These are phyloP conservation scores for Mycena metata DNA, from an alignment of 768 basidiomycete genomes.

Conservation along the genomic window DNA sequence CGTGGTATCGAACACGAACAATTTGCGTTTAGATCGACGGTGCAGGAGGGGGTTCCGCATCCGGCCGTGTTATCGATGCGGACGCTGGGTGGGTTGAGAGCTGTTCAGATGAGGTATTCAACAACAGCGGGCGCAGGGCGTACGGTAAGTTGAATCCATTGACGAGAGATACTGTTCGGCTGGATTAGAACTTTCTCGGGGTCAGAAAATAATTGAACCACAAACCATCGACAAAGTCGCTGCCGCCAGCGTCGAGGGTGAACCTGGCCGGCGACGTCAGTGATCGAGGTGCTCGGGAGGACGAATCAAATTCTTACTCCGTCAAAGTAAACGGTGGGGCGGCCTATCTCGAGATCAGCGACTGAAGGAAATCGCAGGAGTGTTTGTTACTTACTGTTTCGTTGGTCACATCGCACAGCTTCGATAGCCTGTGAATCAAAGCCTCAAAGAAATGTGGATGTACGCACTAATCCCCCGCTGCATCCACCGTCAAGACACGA, in stretches of 20 bases:
- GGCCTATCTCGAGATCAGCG: constrained; percentile 40
- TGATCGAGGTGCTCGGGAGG: too few relatives aligned
- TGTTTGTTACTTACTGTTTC: too few relatives aligned
- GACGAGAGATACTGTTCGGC: constrained; percentile 56
- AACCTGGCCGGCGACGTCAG: neutral
- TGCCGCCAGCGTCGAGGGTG: constrained; percentile 6
- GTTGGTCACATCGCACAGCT: constrained; percentile 31
- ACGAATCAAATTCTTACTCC: constrained; percentile 55
- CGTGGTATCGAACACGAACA: constrained; percentile 38
- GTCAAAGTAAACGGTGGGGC: constrained; percentile 63
- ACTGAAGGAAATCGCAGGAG: too few relatives aligned
- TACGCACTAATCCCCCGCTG: constrained; percentile 45
- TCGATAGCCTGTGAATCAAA: neutral
- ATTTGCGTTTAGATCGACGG: constrained; percentile 60
- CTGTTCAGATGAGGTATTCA: too few relatives aligned
- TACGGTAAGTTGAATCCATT: constrained; percentile 65
- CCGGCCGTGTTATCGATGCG: constrained; percentile 45
- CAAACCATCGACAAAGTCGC: constrained; percentile 3
- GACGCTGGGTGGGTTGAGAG: constrained; percentile 18
- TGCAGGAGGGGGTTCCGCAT: constrained; percentile 57
- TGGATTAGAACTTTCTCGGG: too few relatives aligned
- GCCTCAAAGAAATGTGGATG: constrained; percentile 45
- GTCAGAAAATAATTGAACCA: neutral
- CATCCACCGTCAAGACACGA: constrained; percentile 64
- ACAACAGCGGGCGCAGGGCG: neutral